Evolutionary conservation across 768 basidiomycete genomes (phyloP).

Genomic region (Leccinum imitatum): DNA sequence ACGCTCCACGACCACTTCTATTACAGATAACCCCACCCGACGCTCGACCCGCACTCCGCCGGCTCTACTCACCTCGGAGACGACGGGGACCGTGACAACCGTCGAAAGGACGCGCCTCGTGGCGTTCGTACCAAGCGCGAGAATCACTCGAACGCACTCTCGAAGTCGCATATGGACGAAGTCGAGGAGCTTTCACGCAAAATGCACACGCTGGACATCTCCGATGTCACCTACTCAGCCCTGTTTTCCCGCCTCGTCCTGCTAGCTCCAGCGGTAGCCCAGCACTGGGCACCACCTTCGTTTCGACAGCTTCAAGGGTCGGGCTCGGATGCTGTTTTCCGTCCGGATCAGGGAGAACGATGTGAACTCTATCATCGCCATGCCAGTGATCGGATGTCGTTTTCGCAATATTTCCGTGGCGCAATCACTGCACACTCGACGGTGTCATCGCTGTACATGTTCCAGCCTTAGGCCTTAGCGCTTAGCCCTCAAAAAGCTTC

Average conservation of each 20-base stretch:
- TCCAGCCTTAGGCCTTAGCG: no score
- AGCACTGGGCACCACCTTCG: background rate
- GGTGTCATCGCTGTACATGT: constrained; percentile 19
- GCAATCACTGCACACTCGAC: constrained; percentile 23
- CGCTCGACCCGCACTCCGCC: background rate
- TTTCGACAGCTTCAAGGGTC: background rate
- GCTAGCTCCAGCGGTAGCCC: background rate
- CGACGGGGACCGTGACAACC: no score
- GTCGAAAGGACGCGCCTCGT: background rate
- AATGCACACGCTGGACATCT: background rate
- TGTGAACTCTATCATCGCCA: background rate
- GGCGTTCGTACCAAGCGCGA: background rate
- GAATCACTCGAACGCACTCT: background rate
- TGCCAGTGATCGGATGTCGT: background rate
- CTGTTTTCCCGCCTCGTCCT: background rate
- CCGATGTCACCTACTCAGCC: background rate
- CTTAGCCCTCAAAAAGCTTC: no score
- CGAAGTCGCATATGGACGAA: background rate
- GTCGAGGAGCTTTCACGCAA: background rate
- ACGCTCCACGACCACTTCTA: background rate
- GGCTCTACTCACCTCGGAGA: no score
- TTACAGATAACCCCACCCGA: no score
- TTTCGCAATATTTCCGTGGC: constrained; percentile 14
- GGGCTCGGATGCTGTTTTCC: no score
- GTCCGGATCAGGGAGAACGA: background rate